Conservation (phyloP, 176 grass and related monocot genomes). For the Pharus latifolius region DNA sequence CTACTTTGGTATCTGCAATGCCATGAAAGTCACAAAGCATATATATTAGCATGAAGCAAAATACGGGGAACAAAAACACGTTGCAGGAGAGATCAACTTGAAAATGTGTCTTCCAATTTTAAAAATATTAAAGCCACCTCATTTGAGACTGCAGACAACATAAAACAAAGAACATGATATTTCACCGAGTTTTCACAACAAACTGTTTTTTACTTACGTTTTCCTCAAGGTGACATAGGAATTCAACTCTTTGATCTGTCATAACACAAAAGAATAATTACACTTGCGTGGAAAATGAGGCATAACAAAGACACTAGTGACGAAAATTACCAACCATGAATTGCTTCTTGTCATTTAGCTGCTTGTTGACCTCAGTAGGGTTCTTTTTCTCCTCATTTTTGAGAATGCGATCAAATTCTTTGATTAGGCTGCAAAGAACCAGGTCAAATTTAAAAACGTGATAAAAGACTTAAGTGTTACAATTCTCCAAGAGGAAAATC, state of each 20-base stretch:
- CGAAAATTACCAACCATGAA: slow-evolving; percentile 51
- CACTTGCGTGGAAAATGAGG: background rate
- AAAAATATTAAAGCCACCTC: background rate
- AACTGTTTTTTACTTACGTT: slow-evolving; percentile 47
- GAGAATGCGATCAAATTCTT: slow-evolving; percentile 72
- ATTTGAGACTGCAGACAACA: background rate
- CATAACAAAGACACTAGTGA: background rate
- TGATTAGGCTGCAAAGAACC: slow-evolving; percentile 53
- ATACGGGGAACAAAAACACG: background rate
- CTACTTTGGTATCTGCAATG: slow-evolving; percentile 79
- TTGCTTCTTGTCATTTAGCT: slow-evolving; percentile 98
- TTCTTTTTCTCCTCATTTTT: slow-evolving; percentile 76
- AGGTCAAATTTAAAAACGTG: background rate
- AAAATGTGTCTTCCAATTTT: background rate
- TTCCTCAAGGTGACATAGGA: slow-evolving; percentile 90
- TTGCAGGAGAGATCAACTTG: background rate
- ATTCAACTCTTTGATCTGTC: slow-evolving; percentile 95
- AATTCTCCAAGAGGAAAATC: background rate
- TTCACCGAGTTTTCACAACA: background rate
- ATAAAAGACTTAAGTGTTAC: background rate
- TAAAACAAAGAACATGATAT: background rate
- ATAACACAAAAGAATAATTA: slow-evolving; percentile 15
- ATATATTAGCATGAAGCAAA: background rate
- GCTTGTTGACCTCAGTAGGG: slow-evolving; percentile 68
- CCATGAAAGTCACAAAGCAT: background rate